phyloP scores from a whole-genome alignment of 2,329 filamentous ascomycete species.

The Metarhizium anisopliae region DNA sequence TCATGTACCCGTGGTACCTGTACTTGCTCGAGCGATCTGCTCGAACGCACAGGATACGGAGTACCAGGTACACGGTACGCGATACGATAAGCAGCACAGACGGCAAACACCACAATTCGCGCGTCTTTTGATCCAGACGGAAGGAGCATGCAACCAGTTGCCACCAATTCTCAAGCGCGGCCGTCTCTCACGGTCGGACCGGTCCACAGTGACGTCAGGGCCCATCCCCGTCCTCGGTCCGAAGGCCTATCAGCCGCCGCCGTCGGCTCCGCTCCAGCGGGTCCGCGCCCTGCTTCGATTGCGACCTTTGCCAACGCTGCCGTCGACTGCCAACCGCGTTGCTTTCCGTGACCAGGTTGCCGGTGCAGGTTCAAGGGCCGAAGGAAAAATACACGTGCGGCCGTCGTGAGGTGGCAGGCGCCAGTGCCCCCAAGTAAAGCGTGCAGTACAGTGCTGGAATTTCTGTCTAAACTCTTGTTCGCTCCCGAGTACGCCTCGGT shows the following conservation, averaged over 20 bases:
- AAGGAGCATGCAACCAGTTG: too few species aligned
- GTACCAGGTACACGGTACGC: not conserved
- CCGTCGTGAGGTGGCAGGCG: too few species aligned
- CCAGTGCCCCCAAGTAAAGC: too few species aligned
- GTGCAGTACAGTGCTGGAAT: too few species aligned
- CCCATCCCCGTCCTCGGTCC: conserved; percentile 10
- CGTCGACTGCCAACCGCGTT: not conserved
- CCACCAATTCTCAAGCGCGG: not conserved
- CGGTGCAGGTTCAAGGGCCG: too few species aligned
- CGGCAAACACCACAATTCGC: not conserved
- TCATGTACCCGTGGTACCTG: not conserved
- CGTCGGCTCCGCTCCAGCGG: conserved; percentile 15
- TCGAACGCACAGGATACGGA: too few species aligned
- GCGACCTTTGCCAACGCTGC: not conserved
- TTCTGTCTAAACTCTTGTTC: not conserved
- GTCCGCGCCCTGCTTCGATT: not conserved
- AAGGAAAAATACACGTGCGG: too few species aligned
- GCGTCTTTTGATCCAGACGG: not conserved
- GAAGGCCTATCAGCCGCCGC: conserved; percentile 20
- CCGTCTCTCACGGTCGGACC: conserved; percentile 5
- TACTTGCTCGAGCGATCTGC: not conserved
- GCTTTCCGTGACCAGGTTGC: not conserved
- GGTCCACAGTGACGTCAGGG: conserved; percentile 22
- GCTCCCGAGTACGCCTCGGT: not conserved
- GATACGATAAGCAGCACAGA: not conserved